Percentiles rank a stretch among this genome's conserved stretches.
Conservation (phyloP, 2,329 filamentous ascomycete genomes). For the Hymenoscyphus albidus region DNA sequence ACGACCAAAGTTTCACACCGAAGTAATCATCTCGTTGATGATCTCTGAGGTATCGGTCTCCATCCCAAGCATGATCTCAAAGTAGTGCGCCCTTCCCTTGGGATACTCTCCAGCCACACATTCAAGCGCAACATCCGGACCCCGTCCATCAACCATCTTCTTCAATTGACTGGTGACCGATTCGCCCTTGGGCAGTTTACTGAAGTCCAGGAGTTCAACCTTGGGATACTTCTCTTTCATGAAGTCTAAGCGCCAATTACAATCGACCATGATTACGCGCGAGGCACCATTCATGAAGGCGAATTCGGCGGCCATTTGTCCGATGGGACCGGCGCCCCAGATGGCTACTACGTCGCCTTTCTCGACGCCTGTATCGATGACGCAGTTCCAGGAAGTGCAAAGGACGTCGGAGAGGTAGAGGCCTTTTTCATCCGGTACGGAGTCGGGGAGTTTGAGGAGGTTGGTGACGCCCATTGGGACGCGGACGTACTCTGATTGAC, state of each 20-base stretch:
- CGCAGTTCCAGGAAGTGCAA: conserved; percentile 73
- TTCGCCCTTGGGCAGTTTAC: conserved; percentile 53
- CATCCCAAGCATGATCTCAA: conserved; percentile 57
- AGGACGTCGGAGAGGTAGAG: conserved; percentile 80
- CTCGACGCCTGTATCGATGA: conserved; percentile 80
- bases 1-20: conserved; percentile 68
- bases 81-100: conserved; percentile 56
- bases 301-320: conserved; percentile 79
- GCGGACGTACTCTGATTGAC: conserved; percentile 81
- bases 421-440: conserved; percentile 75
- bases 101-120: conserved; percentile 59
- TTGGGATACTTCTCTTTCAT: conserved; percentile 61
- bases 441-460: conserved; percentile 71
- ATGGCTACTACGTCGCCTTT: conserved; percentile 73
- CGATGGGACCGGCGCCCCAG: conserved; percentile 79
- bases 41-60: conserved; percentile 85
- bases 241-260: conserved; percentile 65
- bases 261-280: conserved; percentile 76
- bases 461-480: conserved; percentile 80
- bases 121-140: conserved; percentile 73
- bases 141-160: conserved; percentile 66
- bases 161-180: conserved; percentile 71
- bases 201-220: conserved; percentile 67
- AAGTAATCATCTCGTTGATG: conserved; percentile 73
- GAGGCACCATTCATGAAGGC: conserved; percentile 68